Evolutionary conservation across 441 rosid genomes (phyloP).

Genomic region (Omphalea diandra): DNA sequence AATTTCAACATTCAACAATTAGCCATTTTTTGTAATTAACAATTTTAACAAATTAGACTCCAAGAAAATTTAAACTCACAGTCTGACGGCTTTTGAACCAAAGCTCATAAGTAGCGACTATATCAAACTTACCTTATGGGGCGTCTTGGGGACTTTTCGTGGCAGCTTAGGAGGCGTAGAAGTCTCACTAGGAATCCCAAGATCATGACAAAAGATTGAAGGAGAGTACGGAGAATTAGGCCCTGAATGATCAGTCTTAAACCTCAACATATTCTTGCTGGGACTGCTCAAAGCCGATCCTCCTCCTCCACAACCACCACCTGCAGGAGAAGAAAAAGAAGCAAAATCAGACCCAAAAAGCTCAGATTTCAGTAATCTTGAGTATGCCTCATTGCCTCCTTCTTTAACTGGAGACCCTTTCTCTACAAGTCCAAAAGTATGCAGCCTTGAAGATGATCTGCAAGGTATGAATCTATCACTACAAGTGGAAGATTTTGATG

Average conservation of each 20-base stretch:
- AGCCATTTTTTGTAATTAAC: no score
- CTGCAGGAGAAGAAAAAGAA: slow-evolving; percentile 83
- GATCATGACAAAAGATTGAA: slow-evolving; percentile 63
- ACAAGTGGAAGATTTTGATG: slow-evolving; percentile 70
- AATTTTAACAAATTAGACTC: no score
- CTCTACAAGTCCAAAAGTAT: slow-evolving; percentile 83
- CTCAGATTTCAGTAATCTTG: slow-evolving; percentile 75
- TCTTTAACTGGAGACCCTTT: slow-evolving; percentile 83
- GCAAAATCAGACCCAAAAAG: slow-evolving; percentile 95
- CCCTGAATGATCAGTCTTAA: slow-evolving; percentile 76
- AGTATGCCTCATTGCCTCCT: slow-evolving; percentile 89
- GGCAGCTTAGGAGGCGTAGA: slow-evolving; percentile 88
- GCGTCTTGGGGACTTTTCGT: slow-evolving; percentile 92
- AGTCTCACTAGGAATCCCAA: slow-evolving; percentile 56
- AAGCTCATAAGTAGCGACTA: no score
- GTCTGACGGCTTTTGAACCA: no score
- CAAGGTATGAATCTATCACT: slow-evolving; percentile 98
- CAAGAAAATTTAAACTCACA: no score
- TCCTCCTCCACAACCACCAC: slow-evolving; percentile 57
- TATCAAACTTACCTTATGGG: slow-evolving; percentile 71
- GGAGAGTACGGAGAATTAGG: slow-evolving; percentile 87
- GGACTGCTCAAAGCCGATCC: slow-evolving; percentile 75
- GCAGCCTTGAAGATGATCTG: slow-evolving; percentile 91
- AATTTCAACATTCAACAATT: slow-evolving; percentile 5
- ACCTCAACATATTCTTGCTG: slow-evolving; percentile 77